Evolutionary conservation across 495 filamentous ascomycete species (phyloP).

Genomic region (Pseudomonodictys pantanalensis): DNA sequence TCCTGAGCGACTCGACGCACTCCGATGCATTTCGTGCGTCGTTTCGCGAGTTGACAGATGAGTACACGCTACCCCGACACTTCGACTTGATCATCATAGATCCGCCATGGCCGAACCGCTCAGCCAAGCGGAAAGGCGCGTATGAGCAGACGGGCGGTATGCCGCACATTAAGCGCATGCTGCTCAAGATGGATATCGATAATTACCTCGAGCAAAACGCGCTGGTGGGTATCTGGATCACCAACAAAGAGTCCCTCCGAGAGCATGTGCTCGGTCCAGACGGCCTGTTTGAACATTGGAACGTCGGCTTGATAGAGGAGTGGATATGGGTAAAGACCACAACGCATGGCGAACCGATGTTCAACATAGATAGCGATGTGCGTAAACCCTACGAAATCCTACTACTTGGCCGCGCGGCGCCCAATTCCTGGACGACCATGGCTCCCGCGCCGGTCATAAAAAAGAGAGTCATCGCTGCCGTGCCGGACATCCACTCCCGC

Average conservation of each 20-base stretch:
- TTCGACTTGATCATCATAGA: constrained; percentile 86
- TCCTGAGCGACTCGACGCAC: constrained; percentile 41
- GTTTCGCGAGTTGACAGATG: constrained; percentile 31
- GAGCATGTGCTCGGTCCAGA: constrained; percentile 55
- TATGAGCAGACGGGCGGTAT: constrained; percentile 58
- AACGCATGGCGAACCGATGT: constrained; percentile 63
- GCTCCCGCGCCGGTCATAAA: constrained; percentile 32
- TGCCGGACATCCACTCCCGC: constrained; percentile 87
- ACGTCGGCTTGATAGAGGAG: constrained; percentile 67
- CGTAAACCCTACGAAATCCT: constrained; percentile 85
- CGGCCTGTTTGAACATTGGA: constrained; percentile 60
- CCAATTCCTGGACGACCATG: constrained; percentile 8
- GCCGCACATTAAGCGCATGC: constrained; percentile 42
- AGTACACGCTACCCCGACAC: constrained; percentile 35
- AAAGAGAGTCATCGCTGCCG: constrained; percentile 66
- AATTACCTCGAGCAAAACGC: constrained; percentile 54
- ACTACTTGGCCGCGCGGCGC: constrained; percentile 54
- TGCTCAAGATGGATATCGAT: constrained; percentile 54
- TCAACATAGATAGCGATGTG: constrained; percentile 65
- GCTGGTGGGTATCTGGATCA: constrained; percentile 80
- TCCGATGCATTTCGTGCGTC: constrained; percentile 32
- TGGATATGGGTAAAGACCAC: constrained; percentile 94
- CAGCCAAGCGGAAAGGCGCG: constrained; percentile 60
- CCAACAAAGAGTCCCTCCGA: constrained; percentile 65
- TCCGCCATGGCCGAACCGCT: constrained; percentile 93